Percentiles rank a stretch among this genome's conserved stretches.
Evolutionary conservation across 2,329 filamentous ascomycete species (phyloP).

Genomic region (Cladophialophora chaetospira): DNA sequence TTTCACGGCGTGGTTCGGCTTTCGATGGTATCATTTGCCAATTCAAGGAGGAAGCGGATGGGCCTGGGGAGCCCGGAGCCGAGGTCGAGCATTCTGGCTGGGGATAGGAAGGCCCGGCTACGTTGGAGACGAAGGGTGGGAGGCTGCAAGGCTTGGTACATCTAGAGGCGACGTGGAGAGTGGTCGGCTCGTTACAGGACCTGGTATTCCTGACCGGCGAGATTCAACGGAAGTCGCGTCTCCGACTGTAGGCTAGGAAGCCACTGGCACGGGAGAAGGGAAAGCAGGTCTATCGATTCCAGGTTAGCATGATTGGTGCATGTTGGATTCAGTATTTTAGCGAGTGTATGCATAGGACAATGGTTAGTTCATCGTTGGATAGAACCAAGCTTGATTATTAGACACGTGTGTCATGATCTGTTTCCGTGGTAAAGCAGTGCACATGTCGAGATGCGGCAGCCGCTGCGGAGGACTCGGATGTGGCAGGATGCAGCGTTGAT

Average conservation of each 20-base stretch:
- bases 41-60: slow-evolving; percentile 78
- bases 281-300: no score
- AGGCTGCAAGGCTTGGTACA: slow-evolving; percentile 5
- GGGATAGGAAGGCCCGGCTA: slow-evolving; percentile 54
- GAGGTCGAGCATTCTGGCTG: slow-evolving; percentile 74
- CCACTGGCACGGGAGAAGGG: no score
- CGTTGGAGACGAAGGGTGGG: slow-evolving; percentile 52
- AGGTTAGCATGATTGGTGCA: no score
- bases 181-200: slow-evolving; percentile 3
- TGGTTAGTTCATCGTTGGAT: no score
- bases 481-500: no score
- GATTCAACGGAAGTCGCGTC: slow-evolving; percentile 13
- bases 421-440: no score
- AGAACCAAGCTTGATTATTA: no score
- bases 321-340: no score
- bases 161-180: background rate
- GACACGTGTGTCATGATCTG: no score
- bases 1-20: slow-evolving; percentile 70
- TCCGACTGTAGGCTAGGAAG: slow-evolving; percentile 5
- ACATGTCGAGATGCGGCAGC: no score
- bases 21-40: slow-evolving; percentile 83
- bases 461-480: no score
- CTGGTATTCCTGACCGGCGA: slow-evolving; percentile 19
- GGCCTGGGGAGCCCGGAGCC: slow-evolving; percentile 80
- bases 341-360: no score